A percentile compares a stretch with the other conserved stretches of the same genome.
phyloP scores from a whole-genome alignment of 208 protist genomes.

The Leishmania tropica region DNA sequence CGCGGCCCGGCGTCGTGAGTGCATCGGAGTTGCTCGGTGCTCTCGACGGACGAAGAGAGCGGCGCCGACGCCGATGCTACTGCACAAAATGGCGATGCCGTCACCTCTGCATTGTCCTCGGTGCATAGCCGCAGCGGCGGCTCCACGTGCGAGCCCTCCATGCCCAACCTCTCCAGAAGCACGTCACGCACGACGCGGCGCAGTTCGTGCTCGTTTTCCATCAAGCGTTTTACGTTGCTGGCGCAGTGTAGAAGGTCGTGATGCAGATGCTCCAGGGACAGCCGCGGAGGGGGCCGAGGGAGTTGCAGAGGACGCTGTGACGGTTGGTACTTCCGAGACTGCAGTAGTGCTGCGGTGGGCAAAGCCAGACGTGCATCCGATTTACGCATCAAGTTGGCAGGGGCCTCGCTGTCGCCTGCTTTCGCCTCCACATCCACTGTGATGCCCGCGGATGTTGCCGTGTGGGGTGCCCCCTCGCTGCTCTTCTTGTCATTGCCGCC shows the following conservation, averaged over 20 bases:
- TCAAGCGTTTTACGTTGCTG: constrained; percentile 31
- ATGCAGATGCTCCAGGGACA: constrained; percentile 18
- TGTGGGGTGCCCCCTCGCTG: neutral
- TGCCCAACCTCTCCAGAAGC: neutral
- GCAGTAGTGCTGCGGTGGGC: neutral
- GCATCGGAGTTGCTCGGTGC: neutral
- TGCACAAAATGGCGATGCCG: neutral
- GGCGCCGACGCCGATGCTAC: no score
- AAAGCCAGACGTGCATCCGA: neutral
- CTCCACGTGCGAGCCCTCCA: neutral
- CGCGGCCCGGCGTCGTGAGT: neutral
- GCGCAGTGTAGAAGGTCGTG: constrained; percentile 41
- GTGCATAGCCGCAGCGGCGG: neutral
- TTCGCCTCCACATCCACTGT: neutral
- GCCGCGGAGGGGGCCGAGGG: neutral
- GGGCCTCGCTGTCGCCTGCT: neutral
- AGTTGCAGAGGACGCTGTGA: neutral
- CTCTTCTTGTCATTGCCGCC: neutral
- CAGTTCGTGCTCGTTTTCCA: constrained; percentile 38
- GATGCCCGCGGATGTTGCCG: neutral
- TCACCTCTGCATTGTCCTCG: neutral
- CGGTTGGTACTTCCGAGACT: no score
- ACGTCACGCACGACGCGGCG: constrained; percentile 12
- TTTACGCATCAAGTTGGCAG: neutral
- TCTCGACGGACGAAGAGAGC: no score